Conservation (phyloP, 768 basidiomycete species). For the Kwoniella sp. region DNA sequence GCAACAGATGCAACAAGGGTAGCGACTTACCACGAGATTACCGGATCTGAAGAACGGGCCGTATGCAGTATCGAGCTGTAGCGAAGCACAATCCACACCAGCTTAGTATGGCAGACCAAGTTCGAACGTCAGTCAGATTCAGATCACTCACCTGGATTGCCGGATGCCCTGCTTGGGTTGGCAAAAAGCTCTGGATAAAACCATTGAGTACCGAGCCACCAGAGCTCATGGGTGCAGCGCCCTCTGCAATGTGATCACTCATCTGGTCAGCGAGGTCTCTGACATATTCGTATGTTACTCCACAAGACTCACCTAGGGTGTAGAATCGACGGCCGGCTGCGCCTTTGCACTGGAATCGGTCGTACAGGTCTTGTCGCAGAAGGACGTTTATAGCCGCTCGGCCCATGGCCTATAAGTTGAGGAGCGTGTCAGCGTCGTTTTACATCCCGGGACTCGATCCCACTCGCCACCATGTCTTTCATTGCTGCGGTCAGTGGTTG, state of each 20-base stretch:
- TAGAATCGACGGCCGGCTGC: conserved; percentile 54
- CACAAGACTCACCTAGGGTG: conserved; percentile 31
- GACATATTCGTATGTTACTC: too few relatives aligned
- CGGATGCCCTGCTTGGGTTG: conserved; percentile 35
- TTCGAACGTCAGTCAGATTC: neutral
- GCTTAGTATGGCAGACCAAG: too few relatives aligned
- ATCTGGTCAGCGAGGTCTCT: conserved; percentile 13
- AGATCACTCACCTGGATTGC: conserved; percentile 28
- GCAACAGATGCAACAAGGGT: too few relatives aligned
- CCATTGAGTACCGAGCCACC: conserved; percentile 52
- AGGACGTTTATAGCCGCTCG: conserved; percentile 16
- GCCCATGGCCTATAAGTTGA: conserved; percentile 2
- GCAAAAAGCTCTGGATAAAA: conserved; percentile 52
- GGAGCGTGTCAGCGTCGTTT: neutral
- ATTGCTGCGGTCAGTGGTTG: conserved; percentile 34
- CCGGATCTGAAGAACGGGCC: conserved; percentile 52
- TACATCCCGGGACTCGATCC: neutral
- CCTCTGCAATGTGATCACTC: conserved; percentile 27
- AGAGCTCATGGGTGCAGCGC: conserved; percentile 32
- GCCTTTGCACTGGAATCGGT: conserved; percentile 43
- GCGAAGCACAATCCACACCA: too few relatives aligned
- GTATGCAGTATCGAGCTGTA: conserved; percentile 55
- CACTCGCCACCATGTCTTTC: conserved; percentile 41
- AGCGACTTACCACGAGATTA: conserved; percentile 32
- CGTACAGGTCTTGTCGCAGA: conserved; percentile 37